These are phyloP conservation scores for Kuraishia piskuri DNA, from an alignment of 805 yeast genomes.

Conservation along the genomic window DNA sequence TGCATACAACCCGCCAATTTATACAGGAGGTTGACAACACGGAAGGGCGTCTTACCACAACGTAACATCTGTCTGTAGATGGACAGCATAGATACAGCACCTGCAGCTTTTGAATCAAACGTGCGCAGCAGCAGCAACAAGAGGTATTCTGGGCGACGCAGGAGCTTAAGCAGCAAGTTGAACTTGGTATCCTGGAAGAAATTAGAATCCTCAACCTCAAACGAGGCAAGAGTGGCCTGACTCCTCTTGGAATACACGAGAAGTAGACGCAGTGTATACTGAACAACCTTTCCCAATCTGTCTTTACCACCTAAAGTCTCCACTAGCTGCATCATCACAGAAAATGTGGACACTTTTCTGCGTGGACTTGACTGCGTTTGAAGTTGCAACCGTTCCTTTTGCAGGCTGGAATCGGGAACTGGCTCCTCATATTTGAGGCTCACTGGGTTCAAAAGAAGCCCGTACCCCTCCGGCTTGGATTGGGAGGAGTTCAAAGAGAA, in stretches of 20 bases:
- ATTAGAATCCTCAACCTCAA: constrained; percentile 10
- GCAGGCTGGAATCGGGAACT: neutral
- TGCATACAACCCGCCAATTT: constrained; percentile 21
- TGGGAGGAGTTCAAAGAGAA: neutral
- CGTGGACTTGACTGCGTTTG: neutral
- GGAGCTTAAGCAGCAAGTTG: constrained; percentile 15
- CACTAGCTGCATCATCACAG: constrained; percentile 43
- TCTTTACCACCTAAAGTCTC: constrained; percentile 62
- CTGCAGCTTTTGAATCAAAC: constrained; percentile 31
- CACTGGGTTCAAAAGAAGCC: constrained; percentile 1
- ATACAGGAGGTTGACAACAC: constrained; percentile 28
- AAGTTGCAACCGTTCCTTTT: neutral
- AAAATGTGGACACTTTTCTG: constrained; percentile 20
- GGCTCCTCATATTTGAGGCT: neutral
- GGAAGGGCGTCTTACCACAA: constrained; percentile 63
- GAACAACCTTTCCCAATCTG: constrained; percentile 56
- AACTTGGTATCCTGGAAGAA: constrained; percentile 16
- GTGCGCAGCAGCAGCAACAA: constrained; percentile 20
- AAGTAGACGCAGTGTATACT: constrained; percentile 48
- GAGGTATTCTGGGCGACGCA: constrained; percentile 19
- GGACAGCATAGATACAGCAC: constrained; percentile 37
- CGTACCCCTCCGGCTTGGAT: neutral
- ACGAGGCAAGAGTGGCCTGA: constrained; percentile 7
- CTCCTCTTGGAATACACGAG: constrained; percentile 16
- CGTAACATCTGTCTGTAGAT: constrained; percentile 60